Evolutionary conservation across 805 yeast genomes (phyloP).

Genomic region (Blastobotrys peoriensis): DNA sequence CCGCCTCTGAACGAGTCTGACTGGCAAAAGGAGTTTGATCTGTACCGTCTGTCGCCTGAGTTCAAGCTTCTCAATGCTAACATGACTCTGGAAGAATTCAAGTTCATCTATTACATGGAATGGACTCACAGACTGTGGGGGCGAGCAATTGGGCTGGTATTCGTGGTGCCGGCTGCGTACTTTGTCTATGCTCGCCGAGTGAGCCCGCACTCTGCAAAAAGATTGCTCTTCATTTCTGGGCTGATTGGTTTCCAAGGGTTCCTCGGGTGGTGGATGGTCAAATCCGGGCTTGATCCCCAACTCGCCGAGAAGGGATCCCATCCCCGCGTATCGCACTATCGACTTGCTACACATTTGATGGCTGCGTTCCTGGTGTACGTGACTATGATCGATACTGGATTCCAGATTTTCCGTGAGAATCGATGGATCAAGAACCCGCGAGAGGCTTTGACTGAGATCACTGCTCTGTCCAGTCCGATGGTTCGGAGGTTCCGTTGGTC

Average conservation of each 20-base stretch:
- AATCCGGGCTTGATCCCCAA: conserved; percentile 82
- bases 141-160: conserved; percentile 77
- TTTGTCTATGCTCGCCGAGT: conserved; percentile 64
- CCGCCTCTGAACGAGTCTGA: conserved; percentile 80
- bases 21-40: conserved; percentile 80
- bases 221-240: conserved; percentile 65
- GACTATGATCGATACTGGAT: conserved; percentile 87
- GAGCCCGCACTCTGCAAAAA: conserved; percentile 57
- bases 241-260: conserved; percentile 90
- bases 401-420: conserved; percentile 71
- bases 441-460: conserved; percentile 47
- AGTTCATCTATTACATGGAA: conserved; percentile 93
- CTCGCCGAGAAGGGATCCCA: conserved; percentile 74
- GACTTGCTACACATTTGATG: conserved; percentile 89
- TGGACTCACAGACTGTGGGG: conserved; percentile 96
- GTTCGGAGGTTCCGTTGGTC: conserved; percentile 51
- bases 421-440: conserved; percentile 62
- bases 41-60: conserved; percentile 85
- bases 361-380: conserved; percentile 85
- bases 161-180: conserved; percentile 79
- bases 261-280: conserved; percentile 99
- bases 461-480: conserved; percentile 50
- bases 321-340: conserved; percentile 96
- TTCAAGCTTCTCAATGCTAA: conserved; percentile 84
- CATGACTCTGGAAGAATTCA: conserved; percentile 84